Percentiles rank a stretch among this genome's conserved stretches.
These are phyloP conservation scores for Blastobotrys illinoisensis DNA, from an alignment of 1,139 yeast genomes.

Conservation along the genomic window DNA sequence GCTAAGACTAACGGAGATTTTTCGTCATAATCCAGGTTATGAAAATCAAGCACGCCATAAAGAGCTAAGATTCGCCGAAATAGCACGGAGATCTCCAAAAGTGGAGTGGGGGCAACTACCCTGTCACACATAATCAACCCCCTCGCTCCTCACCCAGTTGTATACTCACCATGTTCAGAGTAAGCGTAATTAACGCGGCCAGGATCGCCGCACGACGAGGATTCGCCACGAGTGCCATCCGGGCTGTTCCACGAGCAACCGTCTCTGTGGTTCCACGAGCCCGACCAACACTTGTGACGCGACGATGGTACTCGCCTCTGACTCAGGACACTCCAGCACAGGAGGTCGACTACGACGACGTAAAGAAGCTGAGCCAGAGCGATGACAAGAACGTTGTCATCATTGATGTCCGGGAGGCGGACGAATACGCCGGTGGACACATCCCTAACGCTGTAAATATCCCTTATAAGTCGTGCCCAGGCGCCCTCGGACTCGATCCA, in stretches of 20 bases:
- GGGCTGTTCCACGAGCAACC: neutral
- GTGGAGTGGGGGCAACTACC: neutral
- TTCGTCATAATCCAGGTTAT: neutral
- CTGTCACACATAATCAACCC: neutral
- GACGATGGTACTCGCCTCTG: constrained; percentile 26
- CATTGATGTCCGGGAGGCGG: constrained; percentile 90
- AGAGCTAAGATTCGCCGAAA: neutral
- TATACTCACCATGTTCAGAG: neutral
- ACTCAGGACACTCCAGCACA: constrained; percentile 43
- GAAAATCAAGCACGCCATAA: neutral
- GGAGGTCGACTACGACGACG: constrained; percentile 49
- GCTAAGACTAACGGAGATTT: too few species aligned
- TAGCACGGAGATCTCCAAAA: neutral
- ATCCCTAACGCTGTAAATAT: constrained; percentile 83
- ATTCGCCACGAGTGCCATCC: neutral
- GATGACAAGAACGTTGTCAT: constrained; percentile 47
- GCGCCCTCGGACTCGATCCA: constrained; percentile 75
- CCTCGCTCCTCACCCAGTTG: neutral
- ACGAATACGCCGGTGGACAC: constrained; percentile 62
- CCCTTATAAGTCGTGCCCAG: constrained; percentile 88
- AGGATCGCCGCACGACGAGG: neutral
- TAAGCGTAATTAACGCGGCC: neutral
- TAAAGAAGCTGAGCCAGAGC: constrained; percentile 44
- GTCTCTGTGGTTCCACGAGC: neutral
- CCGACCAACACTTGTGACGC: neutral